Evolutionary conservation across 2,329 filamentous ascomycete species (phyloP).

Genomic region (Coniella vitis): DNA sequence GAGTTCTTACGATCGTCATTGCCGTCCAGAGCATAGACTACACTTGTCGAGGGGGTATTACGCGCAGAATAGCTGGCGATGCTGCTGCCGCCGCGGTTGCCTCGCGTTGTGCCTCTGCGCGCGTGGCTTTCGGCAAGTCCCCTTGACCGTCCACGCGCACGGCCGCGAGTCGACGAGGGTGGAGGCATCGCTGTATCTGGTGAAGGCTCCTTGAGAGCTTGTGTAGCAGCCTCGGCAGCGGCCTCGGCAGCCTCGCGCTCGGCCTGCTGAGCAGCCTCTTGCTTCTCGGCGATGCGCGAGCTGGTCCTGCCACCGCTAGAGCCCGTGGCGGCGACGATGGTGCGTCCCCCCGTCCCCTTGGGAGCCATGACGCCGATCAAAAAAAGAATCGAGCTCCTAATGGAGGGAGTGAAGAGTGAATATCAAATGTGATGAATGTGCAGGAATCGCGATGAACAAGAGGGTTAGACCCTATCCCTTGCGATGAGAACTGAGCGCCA

Average conservation of each 20-base stretch:
- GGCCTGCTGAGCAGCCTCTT: conserved; percentile 8
- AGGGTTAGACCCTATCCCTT: conserved; percentile 1
- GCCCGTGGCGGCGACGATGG: conserved; percentile 1
- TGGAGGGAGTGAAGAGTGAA: background rate
- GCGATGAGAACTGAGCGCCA: background rate
- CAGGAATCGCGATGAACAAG: background rate
- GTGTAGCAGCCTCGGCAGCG: conserved; percentile 5
- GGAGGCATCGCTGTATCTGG: conserved; percentile 1
- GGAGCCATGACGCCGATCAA: conserved; percentile 10
- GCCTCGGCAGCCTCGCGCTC: conserved; percentile 11
- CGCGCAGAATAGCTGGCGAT: conserved; percentile 1
- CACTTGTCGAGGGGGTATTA: background rate
- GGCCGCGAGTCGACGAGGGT: background rate
- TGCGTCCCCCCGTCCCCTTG: conserved; percentile 5
- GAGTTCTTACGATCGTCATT: conserved; percentile 2
- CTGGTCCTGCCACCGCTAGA: conserved; percentile 8
- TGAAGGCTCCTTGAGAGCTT: conserved; percentile 1
- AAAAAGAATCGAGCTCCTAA: background rate
- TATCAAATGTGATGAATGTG: background rate
- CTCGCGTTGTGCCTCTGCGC: conserved; percentile 8
- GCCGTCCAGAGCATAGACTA: background rate
- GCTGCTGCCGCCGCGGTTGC: conserved; percentile 1
- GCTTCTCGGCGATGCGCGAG: conserved; percentile 12
- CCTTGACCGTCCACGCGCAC: background rate
- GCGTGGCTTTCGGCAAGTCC: conserved; percentile 8